Conservation (phyloP, 2,329 filamentous ascomycete species). For the Ceratocystis lukuohia region DNA sequence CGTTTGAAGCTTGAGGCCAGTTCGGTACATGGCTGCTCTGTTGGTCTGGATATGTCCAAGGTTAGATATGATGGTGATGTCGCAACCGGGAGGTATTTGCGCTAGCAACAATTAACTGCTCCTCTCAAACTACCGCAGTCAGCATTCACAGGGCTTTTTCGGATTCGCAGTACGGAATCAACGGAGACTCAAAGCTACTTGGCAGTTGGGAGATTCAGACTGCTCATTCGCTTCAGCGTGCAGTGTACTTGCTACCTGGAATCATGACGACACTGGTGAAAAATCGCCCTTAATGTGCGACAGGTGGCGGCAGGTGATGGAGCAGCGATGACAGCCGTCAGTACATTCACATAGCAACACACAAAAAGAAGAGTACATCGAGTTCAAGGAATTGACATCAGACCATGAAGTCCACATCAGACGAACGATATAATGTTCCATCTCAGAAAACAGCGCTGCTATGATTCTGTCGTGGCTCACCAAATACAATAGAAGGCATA, state of each 20-base stretch:
- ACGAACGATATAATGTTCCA: too few species aligned
- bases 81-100: neutral
- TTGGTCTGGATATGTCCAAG: neutral
- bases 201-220: too few species aligned
- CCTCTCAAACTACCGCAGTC: too few species aligned
- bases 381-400: too few species aligned
- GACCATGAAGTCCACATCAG: too few species aligned
- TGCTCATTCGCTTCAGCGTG: too few species aligned
- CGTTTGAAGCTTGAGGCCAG: neutral
- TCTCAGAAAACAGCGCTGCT: too few species aligned
- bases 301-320: neutral
- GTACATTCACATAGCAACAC: neutral
- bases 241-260: too few species aligned
- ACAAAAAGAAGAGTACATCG: neutral
- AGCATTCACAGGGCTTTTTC: neutral
- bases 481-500: too few species aligned
- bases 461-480: too few species aligned
- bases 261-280: neutral
- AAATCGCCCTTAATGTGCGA: neutral
- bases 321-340: neutral
- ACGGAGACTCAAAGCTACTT: neutral
- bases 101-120: neutral
- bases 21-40: slow-evolving; percentile 5
- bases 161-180: neutral
- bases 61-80: neutral